Conservation (phyloP, 2,329 filamentous ascomycete genomes). For the Hypoxylon sp. region DNA sequence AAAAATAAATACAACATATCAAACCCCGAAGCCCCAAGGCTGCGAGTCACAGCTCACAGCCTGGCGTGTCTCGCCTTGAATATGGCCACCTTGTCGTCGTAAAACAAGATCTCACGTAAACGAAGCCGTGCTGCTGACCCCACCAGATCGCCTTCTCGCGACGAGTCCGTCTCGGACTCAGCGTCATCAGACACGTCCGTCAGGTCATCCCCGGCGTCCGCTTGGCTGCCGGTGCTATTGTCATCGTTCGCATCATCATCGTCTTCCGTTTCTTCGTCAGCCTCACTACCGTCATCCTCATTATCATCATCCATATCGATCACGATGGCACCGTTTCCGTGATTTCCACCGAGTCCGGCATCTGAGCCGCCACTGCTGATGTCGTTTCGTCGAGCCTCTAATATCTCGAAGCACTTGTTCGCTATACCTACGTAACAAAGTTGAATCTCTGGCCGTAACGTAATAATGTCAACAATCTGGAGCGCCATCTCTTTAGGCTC, state of each 20-base stretch:
- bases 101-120: slow-evolving; percentile 84
- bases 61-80: slow-evolving; percentile 80
- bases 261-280: slow-evolving; percentile 44
- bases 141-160: slow-evolving; percentile 61
- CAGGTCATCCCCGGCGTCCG: slow-evolving; percentile 58
- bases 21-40: slow-evolving; percentile 21
- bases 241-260: slow-evolving; percentile 59
- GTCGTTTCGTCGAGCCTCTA: slow-evolving; percentile 70
- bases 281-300: slow-evolving; percentile 50
- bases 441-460: slow-evolving; percentile 79
- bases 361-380: slow-evolving; percentile 44
- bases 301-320: slow-evolving; percentile 51
- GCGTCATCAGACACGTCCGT: slow-evolving; percentile 62
- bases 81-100: slow-evolving; percentile 85
- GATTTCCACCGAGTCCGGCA: slow-evolving; percentile 33
- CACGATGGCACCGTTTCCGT: slow-evolving; percentile 36
- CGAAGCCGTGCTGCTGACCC: slow-evolving; percentile 64
- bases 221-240: slow-evolving; percentile 63
- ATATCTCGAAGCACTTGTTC: slow-evolving; percentile 85
- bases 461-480: slow-evolving; percentile 83
- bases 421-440: slow-evolving; percentile 82
- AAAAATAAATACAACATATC: slow-evolving; percentile 35
- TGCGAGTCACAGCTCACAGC: slow-evolving; percentile 51
- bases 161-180: slow-evolving; percentile 66
- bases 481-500: slow-evolving; percentile 79